Percentiles rank a stretch among this genome's conserved stretches.
phyloP scores from a whole-genome alignment of 2,329 filamentous ascomycete genomes.

The Aspergillus pseudoterreus region DNA sequence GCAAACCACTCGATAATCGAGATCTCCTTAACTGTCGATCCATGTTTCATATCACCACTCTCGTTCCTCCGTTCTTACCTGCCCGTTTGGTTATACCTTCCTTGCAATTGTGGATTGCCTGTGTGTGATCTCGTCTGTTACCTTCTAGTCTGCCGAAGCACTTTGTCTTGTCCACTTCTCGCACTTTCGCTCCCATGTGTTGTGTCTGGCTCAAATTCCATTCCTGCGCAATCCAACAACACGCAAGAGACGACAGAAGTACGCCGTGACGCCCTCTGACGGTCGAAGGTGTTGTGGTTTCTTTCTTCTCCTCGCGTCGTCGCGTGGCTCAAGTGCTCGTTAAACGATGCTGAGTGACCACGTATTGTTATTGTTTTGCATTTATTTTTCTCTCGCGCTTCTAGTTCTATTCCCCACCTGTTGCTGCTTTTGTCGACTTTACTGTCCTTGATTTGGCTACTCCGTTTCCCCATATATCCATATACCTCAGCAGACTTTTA shows the following conservation, averaged over 20 bases:
- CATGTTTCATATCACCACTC: not conserved
- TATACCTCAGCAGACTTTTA: conserved; percentile 16
- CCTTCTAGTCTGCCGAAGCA: not conserved
- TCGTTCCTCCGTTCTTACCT: not conserved
- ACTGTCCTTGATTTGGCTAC: conserved; percentile 11
- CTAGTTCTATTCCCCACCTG: conserved; percentile 30
- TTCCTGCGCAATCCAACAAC: conserved; percentile 1
- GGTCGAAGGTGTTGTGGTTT: conserved; percentile 5
- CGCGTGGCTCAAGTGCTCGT: too few relatives aligned
- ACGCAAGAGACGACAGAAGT: conserved; percentile 8
- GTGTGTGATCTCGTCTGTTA: not conserved
- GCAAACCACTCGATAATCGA: conserved; percentile 32
- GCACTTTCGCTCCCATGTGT: not conserved
- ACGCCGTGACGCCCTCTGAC: conserved; percentile 10
- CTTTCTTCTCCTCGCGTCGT: not conserved
- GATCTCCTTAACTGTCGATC: not conserved
- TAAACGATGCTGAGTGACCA: not conserved
- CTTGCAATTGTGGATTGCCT: not conserved
- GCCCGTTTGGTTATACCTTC: not conserved
- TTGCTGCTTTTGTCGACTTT: conserved; percentile 11
- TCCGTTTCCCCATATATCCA: conserved; percentile 15
- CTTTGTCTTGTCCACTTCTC: not conserved
- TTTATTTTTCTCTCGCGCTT: conserved; percentile 13
- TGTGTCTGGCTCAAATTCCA: not conserved
- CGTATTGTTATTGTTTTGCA: conserved; percentile 6